A percentile compares a stretch with the other conserved stretches of the same genome.
Conservation (phyloP, 495 filamentous ascomycete genomes). For the Aspergillus hancockii region DNA sequence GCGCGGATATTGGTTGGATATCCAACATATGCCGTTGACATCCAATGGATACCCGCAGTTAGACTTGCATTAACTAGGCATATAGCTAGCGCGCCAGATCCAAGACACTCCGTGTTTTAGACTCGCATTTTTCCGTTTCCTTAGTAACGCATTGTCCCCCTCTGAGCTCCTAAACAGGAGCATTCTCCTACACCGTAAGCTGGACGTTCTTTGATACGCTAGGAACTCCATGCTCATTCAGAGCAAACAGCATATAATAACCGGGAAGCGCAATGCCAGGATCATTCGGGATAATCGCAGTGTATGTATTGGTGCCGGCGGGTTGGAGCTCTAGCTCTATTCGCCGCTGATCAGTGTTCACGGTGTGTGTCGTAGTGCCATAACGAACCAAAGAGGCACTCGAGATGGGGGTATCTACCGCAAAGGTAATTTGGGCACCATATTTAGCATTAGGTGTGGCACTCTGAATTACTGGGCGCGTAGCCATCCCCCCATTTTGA, state of each 20-base stretch:
- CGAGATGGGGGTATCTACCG: conserved; percentile 1
- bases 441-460: conserved; percentile 22
- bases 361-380: conserved; percentile 53
- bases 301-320: neutral
- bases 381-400: conserved; percentile 46
- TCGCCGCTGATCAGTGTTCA: conserved; percentile 61
- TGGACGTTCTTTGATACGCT: neutral
- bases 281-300: conserved; percentile 57
- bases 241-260: conserved; percentile 14
- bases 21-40: too few species aligned
- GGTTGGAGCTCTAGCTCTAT: conserved; percentile 35
- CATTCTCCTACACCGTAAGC: neutral
- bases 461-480: conserved; percentile 40
- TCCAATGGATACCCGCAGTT: too few species aligned
- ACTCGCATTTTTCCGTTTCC: too few species aligned
- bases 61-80: too few species aligned
- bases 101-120: too few species aligned
- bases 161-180: too few species aligned
- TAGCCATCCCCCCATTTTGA: conserved; percentile 36
- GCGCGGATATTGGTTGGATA: too few species aligned
- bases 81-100: too few species aligned
- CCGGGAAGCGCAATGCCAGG: conserved; percentile 30
- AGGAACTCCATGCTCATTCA: conserved; percentile 7
- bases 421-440: conserved; percentile 27
- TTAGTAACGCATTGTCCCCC: too few species aligned